Evolutionary conservation across 768 basidiomycete species (phyloP), one percentile per base, ranked within the genome.

Genomic region (Kwoniella pini): DNA sequence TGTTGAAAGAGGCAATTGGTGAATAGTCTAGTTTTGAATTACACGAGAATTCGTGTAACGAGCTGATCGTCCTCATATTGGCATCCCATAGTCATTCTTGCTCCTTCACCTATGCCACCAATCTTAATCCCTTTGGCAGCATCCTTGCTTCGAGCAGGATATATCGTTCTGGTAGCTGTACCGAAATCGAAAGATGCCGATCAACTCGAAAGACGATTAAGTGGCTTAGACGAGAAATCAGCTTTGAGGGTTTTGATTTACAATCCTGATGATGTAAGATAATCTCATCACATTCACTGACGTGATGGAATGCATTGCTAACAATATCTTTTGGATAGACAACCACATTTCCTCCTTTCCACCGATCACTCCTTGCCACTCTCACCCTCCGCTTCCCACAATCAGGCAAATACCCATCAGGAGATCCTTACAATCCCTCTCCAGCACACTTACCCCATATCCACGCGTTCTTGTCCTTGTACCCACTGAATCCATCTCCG

Each of bases 191-290:
- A 70, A 46, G 76, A 77, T 33, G 76, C 74, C 13, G 76, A 77
- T 33, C 36, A 56, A 27, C 21, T 77, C 13, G 76, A 77, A 64
- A 65, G 56, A 46, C 60, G 64, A 31, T 52, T 77, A 6, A 57
- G 57, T 9, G 64, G 65, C 24, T 39, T 73, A 15, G 67, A 70
- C 15, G 68, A 67, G 51, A 67, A 63, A 33, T 64, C 60, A 15
- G 67, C 64, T 19, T 40, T 76, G 9, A 46, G 72, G 15, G 76
- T 76, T 0, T 44, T 76, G 38, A 71, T 75, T 13, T 76, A 74
- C 45, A 69, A 77, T 45, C 74, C 76, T 6, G 72, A 74, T 27
- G 76, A 77, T 30, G 76, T 77, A 56, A 70, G 76, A 65, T 4
- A n/a, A n/a, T n/a, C n/a, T n/a, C n/a, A n/a, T n/a, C n/a, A n/a